Evolutionary conservation across 805 yeast genomes (phyloP).

Genomic region (Wickerhamiella australiensis): DNA sequence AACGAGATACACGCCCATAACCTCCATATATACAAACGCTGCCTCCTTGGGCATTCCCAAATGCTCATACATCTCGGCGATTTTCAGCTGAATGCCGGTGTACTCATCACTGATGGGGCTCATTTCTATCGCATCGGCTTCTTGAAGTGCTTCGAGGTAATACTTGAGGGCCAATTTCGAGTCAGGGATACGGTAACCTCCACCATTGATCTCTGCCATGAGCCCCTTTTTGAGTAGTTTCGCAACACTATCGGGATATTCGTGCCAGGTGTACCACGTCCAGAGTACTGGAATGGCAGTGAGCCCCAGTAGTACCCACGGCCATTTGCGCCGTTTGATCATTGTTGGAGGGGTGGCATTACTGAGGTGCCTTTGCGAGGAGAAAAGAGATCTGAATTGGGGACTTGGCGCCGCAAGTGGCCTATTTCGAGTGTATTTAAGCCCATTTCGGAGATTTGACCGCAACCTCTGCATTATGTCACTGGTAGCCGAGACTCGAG

Average conservation of each 20-base stretch:
- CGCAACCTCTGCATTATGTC: neutral
- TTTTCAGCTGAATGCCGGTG: conserved; percentile 79
- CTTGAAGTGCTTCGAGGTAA: conserved; percentile 62
- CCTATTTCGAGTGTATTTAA: neutral
- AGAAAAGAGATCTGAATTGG: neutral
- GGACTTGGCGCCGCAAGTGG: neutral
- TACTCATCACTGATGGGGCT: conserved; percentile 60
- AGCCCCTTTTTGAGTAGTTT: conserved; percentile 58
- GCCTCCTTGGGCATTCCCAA: conserved; percentile 54
- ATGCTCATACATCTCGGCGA: conserved; percentile 77
- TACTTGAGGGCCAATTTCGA: conserved; percentile 54
- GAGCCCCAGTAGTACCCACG: conserved; percentile 1
- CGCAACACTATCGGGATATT: conserved; percentile 53
- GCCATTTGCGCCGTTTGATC: conserved; percentile 9
- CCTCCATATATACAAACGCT: conserved; percentile 50
- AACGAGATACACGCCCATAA: conserved; percentile 40
- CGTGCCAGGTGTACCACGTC: conserved; percentile 25
- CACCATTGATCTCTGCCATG: conserved; percentile 71
- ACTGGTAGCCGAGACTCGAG: neutral
- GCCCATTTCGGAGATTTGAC: neutral
- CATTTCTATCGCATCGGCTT: conserved; percentile 45
- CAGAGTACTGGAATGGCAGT: conserved; percentile 19
- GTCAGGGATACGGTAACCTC: conserved; percentile 37
- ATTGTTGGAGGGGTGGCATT: conserved; percentile 3
- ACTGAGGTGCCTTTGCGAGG: neutral